phyloP scores from a whole-genome alignment of 1,284 basidiomycete species.

The Schizopora paradoxa region DNA sequence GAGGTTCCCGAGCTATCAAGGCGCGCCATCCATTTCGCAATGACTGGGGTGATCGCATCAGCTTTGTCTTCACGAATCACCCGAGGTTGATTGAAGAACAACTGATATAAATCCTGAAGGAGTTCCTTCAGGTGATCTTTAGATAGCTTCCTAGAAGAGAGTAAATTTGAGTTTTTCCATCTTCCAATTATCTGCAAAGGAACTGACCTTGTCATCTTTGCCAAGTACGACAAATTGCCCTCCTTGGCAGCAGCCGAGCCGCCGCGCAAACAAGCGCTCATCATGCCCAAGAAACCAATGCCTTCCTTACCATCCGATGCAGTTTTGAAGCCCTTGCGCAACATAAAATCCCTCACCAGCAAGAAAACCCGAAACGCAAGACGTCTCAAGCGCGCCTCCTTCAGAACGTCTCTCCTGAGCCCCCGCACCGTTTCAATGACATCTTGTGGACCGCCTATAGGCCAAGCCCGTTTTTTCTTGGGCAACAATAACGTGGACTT shows the following conservation, averaged over 20 bases:
- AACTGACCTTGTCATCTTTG: constrained; percentile 42
- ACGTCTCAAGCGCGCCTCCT: constrained; percentile 24
- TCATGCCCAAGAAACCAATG: constrained; percentile 27
- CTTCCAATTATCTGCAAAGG: constrained; percentile 3
- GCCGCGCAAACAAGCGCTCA: constrained; percentile 37
- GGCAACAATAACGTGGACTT: constrained; percentile 10
- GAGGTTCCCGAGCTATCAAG: constrained; percentile 18
- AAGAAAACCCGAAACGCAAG: constrained; percentile 44
- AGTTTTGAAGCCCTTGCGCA: constrained; percentile 35
- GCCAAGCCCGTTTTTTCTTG: background rate
- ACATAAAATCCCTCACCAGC: constrained; percentile 39
- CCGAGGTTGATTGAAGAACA: constrained; percentile 33
- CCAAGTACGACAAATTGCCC: constrained; percentile 40
- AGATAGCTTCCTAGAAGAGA: constrained; percentile 40
- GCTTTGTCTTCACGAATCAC: constrained; percentile 30
- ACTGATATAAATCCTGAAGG: constrained; percentile 34
- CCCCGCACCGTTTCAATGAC: background rate
- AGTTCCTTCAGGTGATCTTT: constrained; percentile 34
- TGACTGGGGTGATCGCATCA: constrained; percentile 33
- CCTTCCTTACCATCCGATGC: constrained; percentile 19
- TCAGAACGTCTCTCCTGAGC: background rate
- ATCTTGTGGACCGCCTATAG: background rate
- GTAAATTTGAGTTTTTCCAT: background rate
- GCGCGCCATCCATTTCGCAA: constrained; percentile 23
- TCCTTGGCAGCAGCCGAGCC: constrained; percentile 34